Evolutionary conservation across 192 early-diverging fungal genomes (phyloP).

Genomic region (Backusella morwellensis): DNA sequence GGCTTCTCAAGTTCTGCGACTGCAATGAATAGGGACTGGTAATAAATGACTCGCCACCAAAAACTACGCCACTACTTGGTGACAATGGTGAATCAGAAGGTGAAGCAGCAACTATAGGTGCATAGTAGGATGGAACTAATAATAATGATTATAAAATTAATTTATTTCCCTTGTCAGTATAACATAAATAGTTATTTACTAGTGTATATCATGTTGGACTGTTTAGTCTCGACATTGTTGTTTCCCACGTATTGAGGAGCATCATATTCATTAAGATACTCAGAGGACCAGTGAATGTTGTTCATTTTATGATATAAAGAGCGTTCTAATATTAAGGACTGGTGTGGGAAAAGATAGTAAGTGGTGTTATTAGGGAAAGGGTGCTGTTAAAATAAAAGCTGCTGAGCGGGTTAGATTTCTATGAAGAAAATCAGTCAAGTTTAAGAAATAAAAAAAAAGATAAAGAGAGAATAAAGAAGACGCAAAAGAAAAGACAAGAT

Average conservation of each 20-base stretch:
- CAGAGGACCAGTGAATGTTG: conserved; percentile 2
- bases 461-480: not conserved
- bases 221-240: not conserved
- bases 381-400: not conserved
- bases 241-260: not conserved
- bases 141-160: not conserved
- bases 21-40: conserved; percentile 1
- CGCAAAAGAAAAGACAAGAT: not conserved
- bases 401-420: not conserved
- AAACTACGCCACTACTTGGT: not conserved
- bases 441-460: not conserved
- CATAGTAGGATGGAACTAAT: conserved; percentile 10
- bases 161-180: not conserved
- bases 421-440: not conserved
- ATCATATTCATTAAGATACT: conserved; percentile 8
- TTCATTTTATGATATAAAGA: not conserved
- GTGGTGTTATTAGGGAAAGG: not conserved
- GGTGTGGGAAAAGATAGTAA: not conserved
- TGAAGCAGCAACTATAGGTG: not conserved
- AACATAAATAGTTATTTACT: conserved; percentile 6
- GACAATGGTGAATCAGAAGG: conserved; percentile 2
- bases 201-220: conserved; percentile 13
- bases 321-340: not conserved
- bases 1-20: conserved; percentile 16
- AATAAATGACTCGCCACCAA: not conserved